Percentiles rank a stretch among this genome's conserved stretches.
Evolutionary conservation across 208 protist species (phyloP).

Genomic region (Angomonas deanei): DNA sequence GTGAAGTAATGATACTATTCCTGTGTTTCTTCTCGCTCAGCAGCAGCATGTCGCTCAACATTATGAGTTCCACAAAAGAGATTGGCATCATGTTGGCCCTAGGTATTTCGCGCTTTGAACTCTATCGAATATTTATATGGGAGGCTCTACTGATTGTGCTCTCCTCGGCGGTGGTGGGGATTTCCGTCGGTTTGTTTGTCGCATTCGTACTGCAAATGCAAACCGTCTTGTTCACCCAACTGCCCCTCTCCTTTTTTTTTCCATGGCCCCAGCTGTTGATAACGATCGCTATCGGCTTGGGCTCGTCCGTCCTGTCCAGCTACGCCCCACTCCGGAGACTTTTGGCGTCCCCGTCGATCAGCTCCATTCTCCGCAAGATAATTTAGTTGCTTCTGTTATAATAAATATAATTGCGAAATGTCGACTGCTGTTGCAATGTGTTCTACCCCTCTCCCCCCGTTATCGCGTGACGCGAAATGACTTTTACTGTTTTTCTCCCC

Average conservation of each 20-base stretch:
- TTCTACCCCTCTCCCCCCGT: constrained; percentile 1
- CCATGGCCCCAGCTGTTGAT: constrained; percentile 75
- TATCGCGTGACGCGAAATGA: background rate
- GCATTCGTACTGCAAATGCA: constrained; percentile 92
- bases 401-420: background rate
- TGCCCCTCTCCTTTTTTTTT: constrained; percentile 89
- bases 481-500: constrained; percentile 1
- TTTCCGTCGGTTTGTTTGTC: constrained; percentile 83
- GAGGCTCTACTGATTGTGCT: constrained; percentile 94
- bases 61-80: constrained; percentile 93
- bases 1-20: constrained; percentile 82
- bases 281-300: constrained; percentile 34
- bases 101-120: constrained; percentile 65
- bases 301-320: constrained; percentile 48
- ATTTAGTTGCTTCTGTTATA: background rate
- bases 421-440: background rate
- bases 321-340: constrained; percentile 48
- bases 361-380: constrained; percentile 52
- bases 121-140: constrained; percentile 92
- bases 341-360: constrained; percentile 48
- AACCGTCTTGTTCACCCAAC: constrained; percentile 83
- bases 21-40: constrained; percentile 95
- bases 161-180: constrained; percentile 80
- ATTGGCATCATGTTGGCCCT: constrained; percentile 92
- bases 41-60: constrained; percentile 90